Percentiles rank a stretch among this genome's conserved stretches.
phyloP scores from a whole-genome alignment of 345 rosid species.

The Salix caprea region DNA sequence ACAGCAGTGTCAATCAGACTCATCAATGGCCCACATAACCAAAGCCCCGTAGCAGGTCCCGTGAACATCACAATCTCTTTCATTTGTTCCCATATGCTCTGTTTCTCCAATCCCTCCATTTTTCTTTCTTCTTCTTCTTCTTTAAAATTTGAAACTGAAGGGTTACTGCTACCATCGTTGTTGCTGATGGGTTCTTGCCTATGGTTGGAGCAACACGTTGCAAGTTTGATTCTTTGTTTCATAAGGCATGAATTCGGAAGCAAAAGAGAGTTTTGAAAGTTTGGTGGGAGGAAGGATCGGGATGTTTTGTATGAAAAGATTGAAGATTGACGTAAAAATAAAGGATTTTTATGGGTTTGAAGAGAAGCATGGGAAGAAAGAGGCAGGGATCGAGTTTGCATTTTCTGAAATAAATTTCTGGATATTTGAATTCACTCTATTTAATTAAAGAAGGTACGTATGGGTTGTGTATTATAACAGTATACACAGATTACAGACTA shows the following conservation, averaged over 20 bases:
- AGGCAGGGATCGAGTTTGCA: constrained; percentile 36
- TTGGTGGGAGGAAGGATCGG: constrained; percentile 4
- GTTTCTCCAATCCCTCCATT: constrained; percentile 46
- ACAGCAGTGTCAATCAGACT: constrained; percentile 91
- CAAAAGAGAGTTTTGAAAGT: not conserved
- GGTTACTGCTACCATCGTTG: not conserved
- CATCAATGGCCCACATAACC: constrained; percentile 90
- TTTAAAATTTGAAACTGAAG: not conserved
- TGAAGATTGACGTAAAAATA: constrained; percentile 19
- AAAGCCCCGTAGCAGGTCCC: constrained; percentile 81
- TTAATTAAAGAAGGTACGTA: too few relatives aligned
- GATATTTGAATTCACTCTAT: too few relatives aligned
- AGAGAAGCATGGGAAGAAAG: constrained; percentile 20
- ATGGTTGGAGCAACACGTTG: constrained; percentile 17
- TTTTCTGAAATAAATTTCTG: constrained; percentile 2
- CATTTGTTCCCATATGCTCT: constrained; percentile 70
- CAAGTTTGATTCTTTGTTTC: not conserved
- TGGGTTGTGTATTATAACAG: too few relatives aligned
- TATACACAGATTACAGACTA: too few relatives aligned
- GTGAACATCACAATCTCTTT: constrained; percentile 79
- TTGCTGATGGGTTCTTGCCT: constrained; percentile 27
- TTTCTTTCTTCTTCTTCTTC: constrained; percentile 12
- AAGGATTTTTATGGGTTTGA: constrained; percentile 18
- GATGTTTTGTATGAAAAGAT: constrained; percentile 11
- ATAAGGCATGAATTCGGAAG: constrained; percentile 9